A percentile compares a stretch with the other conserved stretches of the same genome.
These are phyloP conservation scores for Sungouiella thailandica DNA, from an alignment of 805 yeast species.

Conservation along the genomic window DNA sequence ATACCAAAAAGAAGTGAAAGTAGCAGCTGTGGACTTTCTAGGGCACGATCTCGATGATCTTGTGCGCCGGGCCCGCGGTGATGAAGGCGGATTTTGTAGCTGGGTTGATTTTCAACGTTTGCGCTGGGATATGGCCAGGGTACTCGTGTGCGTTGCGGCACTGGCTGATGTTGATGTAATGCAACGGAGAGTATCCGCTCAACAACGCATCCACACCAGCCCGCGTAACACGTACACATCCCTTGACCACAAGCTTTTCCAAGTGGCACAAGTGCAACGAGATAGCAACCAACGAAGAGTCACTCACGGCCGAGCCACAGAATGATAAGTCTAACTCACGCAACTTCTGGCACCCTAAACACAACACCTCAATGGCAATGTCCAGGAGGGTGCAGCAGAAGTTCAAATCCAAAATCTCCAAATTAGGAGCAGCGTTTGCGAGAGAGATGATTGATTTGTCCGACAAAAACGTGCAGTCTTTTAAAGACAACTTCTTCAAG, in stretches of 20 bases:
- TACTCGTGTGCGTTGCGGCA: slow-evolving; percentile 65
- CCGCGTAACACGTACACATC: slow-evolving; percentile 72
- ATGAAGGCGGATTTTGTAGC: slow-evolving; percentile 56
- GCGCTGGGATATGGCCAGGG: slow-evolving; percentile 57
- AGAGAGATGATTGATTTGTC: slow-evolving; percentile 60
- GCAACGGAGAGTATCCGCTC: slow-evolving; percentile 50
- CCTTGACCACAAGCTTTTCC: slow-evolving; percentile 49
- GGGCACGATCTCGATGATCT: slow-evolving; percentile 54
- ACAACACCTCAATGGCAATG: slow-evolving; percentile 58
- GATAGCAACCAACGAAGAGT: slow-evolving; percentile 57
- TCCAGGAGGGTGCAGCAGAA: slow-evolving; percentile 77
- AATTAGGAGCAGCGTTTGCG: slow-evolving; percentile 55
- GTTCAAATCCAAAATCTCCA: slow-evolving; percentile 55
- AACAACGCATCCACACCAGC: slow-evolving; percentile 69
- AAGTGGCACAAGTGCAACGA: slow-evolving; percentile 50
- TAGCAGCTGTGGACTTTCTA: slow-evolving; percentile 11
- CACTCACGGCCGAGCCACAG: slow-evolving; percentile 79
- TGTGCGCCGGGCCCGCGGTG: slow-evolving; percentile 47
- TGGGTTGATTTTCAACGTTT: slow-evolving; percentile 44
- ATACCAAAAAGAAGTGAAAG: background rate
- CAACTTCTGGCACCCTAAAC: slow-evolving; percentile 60
- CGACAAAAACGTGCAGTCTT: slow-evolving; percentile 71
- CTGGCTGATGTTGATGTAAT: slow-evolving; percentile 58
- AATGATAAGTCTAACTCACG: slow-evolving; percentile 55
- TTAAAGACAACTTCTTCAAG: slow-evolving; percentile 47